Percentiles rank a stretch among this genome's conserved stretches.
Conservation (phyloP, 2,329 filamentous ascomycete genomes). For the Raffaelea ambrosiae region DNA sequence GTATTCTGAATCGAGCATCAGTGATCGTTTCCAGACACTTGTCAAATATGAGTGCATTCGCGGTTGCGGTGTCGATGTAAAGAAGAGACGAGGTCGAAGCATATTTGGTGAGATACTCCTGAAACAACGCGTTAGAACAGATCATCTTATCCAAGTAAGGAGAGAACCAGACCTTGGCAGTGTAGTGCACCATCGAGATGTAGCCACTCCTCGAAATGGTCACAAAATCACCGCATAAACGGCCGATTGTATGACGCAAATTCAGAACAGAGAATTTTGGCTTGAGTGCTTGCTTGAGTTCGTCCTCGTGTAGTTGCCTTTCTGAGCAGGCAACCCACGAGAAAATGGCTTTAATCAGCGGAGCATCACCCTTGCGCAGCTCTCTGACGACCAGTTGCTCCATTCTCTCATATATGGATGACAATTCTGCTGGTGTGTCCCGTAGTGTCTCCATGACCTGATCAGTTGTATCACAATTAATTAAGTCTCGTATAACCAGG, state of each 20-base stretch:
- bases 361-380: background rate
- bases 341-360: background rate
- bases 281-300: background rate
- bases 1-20: background rate
- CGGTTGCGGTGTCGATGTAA: too few species aligned
- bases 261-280: background rate
- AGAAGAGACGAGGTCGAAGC: too few species aligned
- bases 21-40: background rate
- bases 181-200: too few species aligned
- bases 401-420: background rate
- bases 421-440: background rate
- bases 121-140: too few species aligned
- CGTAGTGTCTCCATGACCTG: background rate
- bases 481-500: background rate
- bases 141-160: too few species aligned
- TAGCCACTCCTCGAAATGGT: too few species aligned
- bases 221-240: too few species aligned
- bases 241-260: too few species aligned
- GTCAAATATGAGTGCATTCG: too few species aligned
- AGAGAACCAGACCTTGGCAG: too few species aligned
- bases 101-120: too few species aligned
- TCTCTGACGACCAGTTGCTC: background rate
- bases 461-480: background rate
- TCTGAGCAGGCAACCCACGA: background rate
- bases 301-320: background rate